Base-by-base conservation (phyloP, 202 grass and related monocot species). In the Setaria italica region DNA sequence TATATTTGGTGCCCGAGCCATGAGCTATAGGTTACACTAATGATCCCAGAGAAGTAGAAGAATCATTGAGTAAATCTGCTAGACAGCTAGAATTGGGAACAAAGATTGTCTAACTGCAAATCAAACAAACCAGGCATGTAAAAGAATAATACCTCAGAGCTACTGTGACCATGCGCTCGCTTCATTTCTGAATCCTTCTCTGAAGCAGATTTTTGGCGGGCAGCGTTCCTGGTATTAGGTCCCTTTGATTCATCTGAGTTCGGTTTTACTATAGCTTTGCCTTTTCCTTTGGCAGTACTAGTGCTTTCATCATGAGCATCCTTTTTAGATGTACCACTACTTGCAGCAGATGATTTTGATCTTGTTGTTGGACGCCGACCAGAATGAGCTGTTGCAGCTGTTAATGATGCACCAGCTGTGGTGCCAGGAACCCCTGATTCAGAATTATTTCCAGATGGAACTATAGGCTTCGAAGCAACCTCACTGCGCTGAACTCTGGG, bases 161-260 rank as follows among this genome's bases (percentile, higher is more conserved):
- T 93, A 90, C 92, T 93, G 62, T 92, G 87, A 7, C 82, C 82
- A 79, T 86, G 91, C 35, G 85, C 78, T 67, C 79, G 83, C 60
- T 95, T 95, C 77, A 85, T 87, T 82, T 98, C 92, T 60, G 62
- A 67, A 76, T 93, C 92, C 77, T 97, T 97, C 72, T 95, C 95
- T 21, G 78, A 90, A 69, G 85, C 87, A 64, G 87, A 81, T 66
- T 92, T 95, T 75, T 89, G 93, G 49, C 87, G 88, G 53, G 68
- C 14, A 81, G 86, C 71, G 80, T 90, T 98, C 92, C 89, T 91
- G 89, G 92, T 98, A 71, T 87, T 90, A 20, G 82, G 89, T 74
- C 95, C 92, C 82, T 87, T 93, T 7, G 47, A 25, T 72, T 95
- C 92, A 74, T 93, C 92, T 30, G 83, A 54, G 80, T 57, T 89